These are phyloP conservation scores for Aspergillus ochraceus DNA, from an alignment of 2,329 filamentous ascomycete species.

Conservation along the genomic window DNA sequence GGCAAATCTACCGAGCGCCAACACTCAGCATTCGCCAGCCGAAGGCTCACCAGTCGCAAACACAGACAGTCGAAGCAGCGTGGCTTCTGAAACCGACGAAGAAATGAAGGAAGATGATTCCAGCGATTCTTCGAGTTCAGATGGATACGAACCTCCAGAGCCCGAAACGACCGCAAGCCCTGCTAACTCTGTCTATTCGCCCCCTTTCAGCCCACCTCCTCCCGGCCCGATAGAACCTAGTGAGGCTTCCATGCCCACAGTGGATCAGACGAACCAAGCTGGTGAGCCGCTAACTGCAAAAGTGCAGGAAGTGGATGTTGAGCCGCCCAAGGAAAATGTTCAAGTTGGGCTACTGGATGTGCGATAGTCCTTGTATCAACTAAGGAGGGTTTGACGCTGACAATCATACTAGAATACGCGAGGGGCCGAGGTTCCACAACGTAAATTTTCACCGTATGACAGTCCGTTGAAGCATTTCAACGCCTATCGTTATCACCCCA, in stretches of 20 bases:
- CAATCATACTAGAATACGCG: conserved; percentile 25
- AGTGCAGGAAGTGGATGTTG: conserved; percentile 27
- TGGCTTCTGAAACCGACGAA: conserved; percentile 4
- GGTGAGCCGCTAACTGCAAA: conserved; percentile 34
- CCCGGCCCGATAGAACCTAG: conserved; percentile 30
- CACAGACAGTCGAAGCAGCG: conserved; percentile 5
- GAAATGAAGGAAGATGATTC: conserved; percentile 14
- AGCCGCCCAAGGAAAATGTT: conserved; percentile 19
- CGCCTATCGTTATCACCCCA: conserved; percentile 85
- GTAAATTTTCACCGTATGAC: conserved; percentile 66
- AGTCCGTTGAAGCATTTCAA: conserved; percentile 81
- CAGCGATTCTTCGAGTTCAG: conserved; percentile 42
- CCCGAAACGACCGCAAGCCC: conserved; percentile 30
- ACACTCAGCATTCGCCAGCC: conserved; percentile 9
- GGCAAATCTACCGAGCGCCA: background rate
- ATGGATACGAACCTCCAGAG: conserved; percentile 59
- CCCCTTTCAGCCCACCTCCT: conserved; percentile 46
- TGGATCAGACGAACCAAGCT: conserved; percentile 20
- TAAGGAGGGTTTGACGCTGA: conserved; percentile 27
- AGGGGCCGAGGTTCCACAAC: conserved; percentile 16
- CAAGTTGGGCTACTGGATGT: conserved; percentile 34
- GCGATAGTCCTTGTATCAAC: conserved; percentile 25
- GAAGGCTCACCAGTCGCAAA: conserved; percentile 6
- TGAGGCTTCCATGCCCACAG: conserved; percentile 22
- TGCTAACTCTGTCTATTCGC: conserved; percentile 34